Base-by-base conservation (phyloP, 202 grass and related monocot genomes). In the Zoysia matrella region DNA sequence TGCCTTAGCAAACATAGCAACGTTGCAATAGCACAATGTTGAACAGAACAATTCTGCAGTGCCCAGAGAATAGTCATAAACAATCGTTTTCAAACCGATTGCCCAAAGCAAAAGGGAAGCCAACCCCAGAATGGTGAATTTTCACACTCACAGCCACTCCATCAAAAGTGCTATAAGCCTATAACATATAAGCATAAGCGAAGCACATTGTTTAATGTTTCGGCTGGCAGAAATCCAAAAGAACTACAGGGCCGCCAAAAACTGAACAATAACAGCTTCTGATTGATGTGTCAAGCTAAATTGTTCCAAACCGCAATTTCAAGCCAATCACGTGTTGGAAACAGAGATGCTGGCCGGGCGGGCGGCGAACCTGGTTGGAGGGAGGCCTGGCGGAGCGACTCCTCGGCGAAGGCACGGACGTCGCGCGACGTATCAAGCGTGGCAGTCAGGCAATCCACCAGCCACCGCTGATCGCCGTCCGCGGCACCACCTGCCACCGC, bases 401-500 rank as follows among this genome's bases (percentile, higher is more conserved):
- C 90, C 86, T 98, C 95, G 36, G 92, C 95, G 74, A 87, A 93
- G 90, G 88, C 86, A 43, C 95, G 84, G 80, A 93, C 87, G 13
- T 95, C 92, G 82, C 88, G 90, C 57, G 80, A 87, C 43, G 92
- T 98, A 74, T 98, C 88, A 44, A 98, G 90, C 40, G 95, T 98
- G 18, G 90, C 92, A 64, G 83, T 80, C 69, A 98, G 85, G 84
- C 92, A 95, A 5, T 98, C 95, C 74, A 95, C 64, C 36, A 98
- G 81, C 90, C 95, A 98, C 53, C 90, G 85, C 92, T 95, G 95
- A 84, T 98, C 95, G 7, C 79, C 84, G 74, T 98, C 92, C 73
- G 83, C 70, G 12, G 36, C 54, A 2, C 71, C 55, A 66, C 63
- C 71, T 47, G 81, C 69, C 51, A 75, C 75, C 70, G 83, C 82